Percentiles rank a stretch among this genome's conserved stretches.
Conservation (phyloP, 441 rosid species). For the Corymbia citriodora region DNA sequence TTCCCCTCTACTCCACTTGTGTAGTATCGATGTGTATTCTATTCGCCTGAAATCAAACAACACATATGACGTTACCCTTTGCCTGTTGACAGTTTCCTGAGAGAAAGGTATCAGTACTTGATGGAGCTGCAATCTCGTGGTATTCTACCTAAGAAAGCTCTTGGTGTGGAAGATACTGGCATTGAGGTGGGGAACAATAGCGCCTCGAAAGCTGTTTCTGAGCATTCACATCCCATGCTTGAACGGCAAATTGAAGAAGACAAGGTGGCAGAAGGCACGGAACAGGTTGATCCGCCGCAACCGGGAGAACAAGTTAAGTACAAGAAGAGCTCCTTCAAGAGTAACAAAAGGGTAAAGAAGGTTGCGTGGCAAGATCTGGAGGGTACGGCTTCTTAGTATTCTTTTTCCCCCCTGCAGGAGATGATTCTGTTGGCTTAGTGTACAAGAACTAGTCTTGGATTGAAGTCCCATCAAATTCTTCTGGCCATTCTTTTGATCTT, state of each 20-base stretch:
- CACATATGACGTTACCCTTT: background rate
- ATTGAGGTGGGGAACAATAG: background rate
- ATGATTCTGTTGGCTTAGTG: background rate
- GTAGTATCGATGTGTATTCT: background rate
- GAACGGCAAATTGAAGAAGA: slow-evolving; percentile 8
- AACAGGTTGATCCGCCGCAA: background rate
- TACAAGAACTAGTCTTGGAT: background rate
- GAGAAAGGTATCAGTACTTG: slow-evolving; percentile 23
- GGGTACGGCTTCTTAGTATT: slow-evolving; percentile 4
- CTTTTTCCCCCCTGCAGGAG: background rate
- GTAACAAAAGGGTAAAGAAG: slow-evolving; percentile 28
- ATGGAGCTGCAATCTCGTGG: slow-evolving; percentile 13
- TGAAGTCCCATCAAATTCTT: background rate
- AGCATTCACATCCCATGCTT: background rate
- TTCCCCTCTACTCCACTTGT: background rate
- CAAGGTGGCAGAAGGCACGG: background rate
- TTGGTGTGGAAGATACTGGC: slow-evolving; percentile 2
- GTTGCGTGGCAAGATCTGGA: slow-evolving; percentile 32
- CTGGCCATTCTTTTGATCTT: background rate
- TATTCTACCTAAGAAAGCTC: slow-evolving; percentile 7
- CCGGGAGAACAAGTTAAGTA: slow-evolving; percentile 9
- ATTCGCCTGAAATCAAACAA: background rate
- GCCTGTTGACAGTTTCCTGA: slow-evolving; percentile 29
- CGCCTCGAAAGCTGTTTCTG: background rate
- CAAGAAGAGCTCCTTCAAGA: slow-evolving; percentile 13